Evolutionary conservation across 768 basidiomycete species (phyloP), one percentile per base, ranked within the genome.

Genomic region (Lactifluus piperatus): DNA sequence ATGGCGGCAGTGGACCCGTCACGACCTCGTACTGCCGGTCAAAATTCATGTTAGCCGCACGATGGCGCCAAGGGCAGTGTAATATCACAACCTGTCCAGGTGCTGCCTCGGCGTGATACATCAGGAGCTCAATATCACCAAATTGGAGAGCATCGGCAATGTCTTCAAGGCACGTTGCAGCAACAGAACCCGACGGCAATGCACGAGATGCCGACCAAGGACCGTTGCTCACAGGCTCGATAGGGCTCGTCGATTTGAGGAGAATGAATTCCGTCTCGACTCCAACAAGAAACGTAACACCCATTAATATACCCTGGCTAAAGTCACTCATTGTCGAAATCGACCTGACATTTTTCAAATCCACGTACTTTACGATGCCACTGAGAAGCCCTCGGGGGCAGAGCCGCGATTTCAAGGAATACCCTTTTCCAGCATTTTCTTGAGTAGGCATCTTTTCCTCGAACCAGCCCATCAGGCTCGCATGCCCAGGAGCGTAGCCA

Each of bases 1-100:
- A n/a, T n/a, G 88, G 86, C 6, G 77, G 64, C 43, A 88, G 67
- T 6, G 88, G 85, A 0, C 83, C 86, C 1, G 85, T 85, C 27
- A 85, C 76, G 18, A 89, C 67, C 70, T 89, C 87, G 56, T 83
- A 89, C 74, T 84, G n/a, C n/a, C n/a, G n/a, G n/a, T n/a, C n/a
- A n/a, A n/a, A n/a, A n/a, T n/a, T n/a, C n/a, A n/a, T n/a, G n/a
- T n/a, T n/a, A n/a, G n/a, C n/a, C n/a, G n/a, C n/a, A n/a, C n/a
- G n/a, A n/a, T n/a, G n/a, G n/a, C n/a, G n/a, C n/a, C n/a, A n/a
- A n/a, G n/a, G n/a, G n/a, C n/a, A n/a, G n/a, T n/a, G n/a, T n/a
- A n/a, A n/a, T n/a, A n/a, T n/a, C n/a, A n/a, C n/a, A n/a, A n/a
- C n/a, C n/a, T n/a, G 85, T 16, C 87, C 86, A 3, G 84, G 83